Base-by-base conservation (phyloP, 768 basidiomycete species). In the Postia placenta region DNA sequence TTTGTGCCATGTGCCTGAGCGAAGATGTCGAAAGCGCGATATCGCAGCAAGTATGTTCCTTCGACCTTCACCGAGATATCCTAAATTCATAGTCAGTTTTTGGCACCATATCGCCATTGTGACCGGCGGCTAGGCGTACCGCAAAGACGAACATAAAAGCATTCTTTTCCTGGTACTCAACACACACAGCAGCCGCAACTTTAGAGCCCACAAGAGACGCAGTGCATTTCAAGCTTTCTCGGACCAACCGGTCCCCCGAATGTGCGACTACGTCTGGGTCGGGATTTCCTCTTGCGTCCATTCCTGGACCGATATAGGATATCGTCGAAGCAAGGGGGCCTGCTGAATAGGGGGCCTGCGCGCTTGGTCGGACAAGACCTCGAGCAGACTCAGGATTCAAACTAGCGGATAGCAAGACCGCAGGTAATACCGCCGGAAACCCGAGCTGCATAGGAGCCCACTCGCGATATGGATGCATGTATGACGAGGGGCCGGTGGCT, bases 21-120 rank as follows among this genome's bases (percentile, higher is more conserved):
- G 12, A 71, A 59, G 28, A 86, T 66, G 61, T 85, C 80, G 57
- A 86, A 83, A 48, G 75, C 72, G 2, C 84, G 72, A 60, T 85
- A 86, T 23, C 84, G 75, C n/a, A 85, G 69, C 27, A 80, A 71
- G 60, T 85, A 87, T 9, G 67, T 70, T 20, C 85, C 85, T 57
- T 85, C 83, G 14, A 69, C 71, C 55, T 79, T 80, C 4, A 87
- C 83, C 0, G 84, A 80, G 14, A 86, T 66, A 56, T 86, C 83
- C 84, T 85, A 55, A n/a, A n/a, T n/a, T n/a, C n/a, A n/a, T n/a
- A n/a, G n/a, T n/a, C n/a, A n/a, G n/a, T n/a, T n/a, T n/a, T n/a
- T n/a, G n/a, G n/a, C n/a, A n/a, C n/a, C n/a, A 39, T 39, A 39
- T 14, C 12, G 6, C 9, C 11, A 39, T 39, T 33, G 15, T 39